A percentile compares a stretch with the other conserved stretches of the same genome.
These are phyloP conservation scores for Auxenochlorella protothecoides DNA, from an alignment of 139 green algal genomes.

Conservation along the genomic window DNA sequence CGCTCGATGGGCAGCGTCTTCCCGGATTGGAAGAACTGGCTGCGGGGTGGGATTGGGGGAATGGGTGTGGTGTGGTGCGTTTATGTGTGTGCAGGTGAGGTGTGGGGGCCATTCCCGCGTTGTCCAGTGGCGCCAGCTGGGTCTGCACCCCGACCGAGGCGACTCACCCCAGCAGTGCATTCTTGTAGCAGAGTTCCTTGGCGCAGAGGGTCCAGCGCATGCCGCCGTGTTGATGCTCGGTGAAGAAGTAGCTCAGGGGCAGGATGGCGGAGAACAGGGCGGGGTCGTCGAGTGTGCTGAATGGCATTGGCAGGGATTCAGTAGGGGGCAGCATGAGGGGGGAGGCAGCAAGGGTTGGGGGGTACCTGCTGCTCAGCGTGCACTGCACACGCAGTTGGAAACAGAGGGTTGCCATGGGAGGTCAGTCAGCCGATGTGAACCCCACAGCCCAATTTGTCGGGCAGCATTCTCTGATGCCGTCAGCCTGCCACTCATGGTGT, in stretches of 20 bases:
- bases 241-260: constrained; percentile 60
- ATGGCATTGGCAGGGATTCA: background rate
- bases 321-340: background rate
- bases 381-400: background rate
- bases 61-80: background rate
- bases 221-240: constrained; percentile 43
- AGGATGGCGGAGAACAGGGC: constrained; percentile 55
- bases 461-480: too few species aligned
- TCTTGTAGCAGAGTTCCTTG: constrained; percentile 71
- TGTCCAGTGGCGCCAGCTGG: too few species aligned
- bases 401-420: background rate
- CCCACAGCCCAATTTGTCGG: background rate
- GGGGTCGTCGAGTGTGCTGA: constrained; percentile 83
- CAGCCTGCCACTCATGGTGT: background rate
- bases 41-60: constrained; percentile 5
- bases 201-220: constrained; percentile 78
- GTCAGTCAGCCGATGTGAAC: background rate
- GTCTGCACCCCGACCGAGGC: too few species aligned
- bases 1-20: constrained; percentile 76
- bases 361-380: background rate
- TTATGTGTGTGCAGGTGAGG: too few species aligned
- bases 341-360: background rate
- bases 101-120: too few species aligned
- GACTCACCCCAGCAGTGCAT: constrained; percentile 49
- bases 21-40: constrained; percentile 75